Conservation (phyloP, 148 eudicot species). For the Suaeda aralocaspica region DNA sequence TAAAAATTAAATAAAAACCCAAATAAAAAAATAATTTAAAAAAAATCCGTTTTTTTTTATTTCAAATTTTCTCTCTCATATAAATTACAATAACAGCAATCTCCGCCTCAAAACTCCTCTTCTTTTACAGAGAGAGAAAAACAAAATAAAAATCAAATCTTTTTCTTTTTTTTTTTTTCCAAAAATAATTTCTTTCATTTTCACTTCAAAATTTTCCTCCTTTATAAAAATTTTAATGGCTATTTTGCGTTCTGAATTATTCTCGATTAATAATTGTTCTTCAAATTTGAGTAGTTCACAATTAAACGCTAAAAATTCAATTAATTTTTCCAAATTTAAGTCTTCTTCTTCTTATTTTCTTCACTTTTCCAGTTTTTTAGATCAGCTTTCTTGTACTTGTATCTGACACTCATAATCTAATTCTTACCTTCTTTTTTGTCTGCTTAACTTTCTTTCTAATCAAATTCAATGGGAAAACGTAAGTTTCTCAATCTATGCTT, state of each 20-base stretch:
- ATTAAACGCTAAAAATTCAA: slow-evolving; percentile 3
- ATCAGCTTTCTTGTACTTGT: slow-evolving; percentile 30
- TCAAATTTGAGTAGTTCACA: slow-evolving; percentile 24
- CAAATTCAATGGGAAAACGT: slow-evolving; percentile 69
- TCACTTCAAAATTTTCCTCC: no score
- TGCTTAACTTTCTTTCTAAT: neutral
- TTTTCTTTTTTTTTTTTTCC: neutral
- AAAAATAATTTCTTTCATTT: neutral
- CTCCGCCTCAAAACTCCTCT: neutral
- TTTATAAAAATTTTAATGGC: slow-evolving; percentile 24
- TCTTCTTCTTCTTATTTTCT: slow-evolving; percentile 24
- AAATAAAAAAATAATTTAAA: no score
- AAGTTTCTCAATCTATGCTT: slow-evolving; percentile 15
- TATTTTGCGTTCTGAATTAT: slow-evolving; percentile 15
- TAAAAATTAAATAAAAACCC: no score
- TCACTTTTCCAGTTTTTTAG: slow-evolving; percentile 9
- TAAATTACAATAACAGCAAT: no score
- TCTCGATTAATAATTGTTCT: slow-evolving; percentile 9
- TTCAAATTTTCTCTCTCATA: no score
- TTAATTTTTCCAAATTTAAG: slow-evolving; percentile 8
- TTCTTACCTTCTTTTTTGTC: neutral
- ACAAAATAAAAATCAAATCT: neutral
- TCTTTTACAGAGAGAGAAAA: neutral
- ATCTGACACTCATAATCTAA: slow-evolving; percentile 25
- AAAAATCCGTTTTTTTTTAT: no score